phyloP scores from a whole-genome alignment of 2,329 filamentous ascomycete genomes.

The Helotiales sp. region DNA sequence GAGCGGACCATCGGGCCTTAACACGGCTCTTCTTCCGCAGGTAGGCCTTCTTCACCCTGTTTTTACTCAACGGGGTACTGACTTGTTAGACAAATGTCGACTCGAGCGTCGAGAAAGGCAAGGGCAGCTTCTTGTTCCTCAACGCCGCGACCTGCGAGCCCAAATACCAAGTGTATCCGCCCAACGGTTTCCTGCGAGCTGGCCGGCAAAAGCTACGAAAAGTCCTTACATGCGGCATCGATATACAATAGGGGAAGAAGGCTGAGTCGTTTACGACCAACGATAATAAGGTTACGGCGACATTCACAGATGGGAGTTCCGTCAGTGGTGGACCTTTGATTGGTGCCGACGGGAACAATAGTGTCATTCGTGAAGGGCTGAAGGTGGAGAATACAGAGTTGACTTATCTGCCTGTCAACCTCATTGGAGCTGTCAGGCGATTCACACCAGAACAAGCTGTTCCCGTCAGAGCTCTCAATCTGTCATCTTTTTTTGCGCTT shows the following conservation, averaged over 20 bases:
- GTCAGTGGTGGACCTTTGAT: conserved; percentile 38
- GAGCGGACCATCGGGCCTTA: conserved; percentile 27
- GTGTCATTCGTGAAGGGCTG: conserved; percentile 34
- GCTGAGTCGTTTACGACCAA: conserved; percentile 37
- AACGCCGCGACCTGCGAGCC: conserved; percentile 40
- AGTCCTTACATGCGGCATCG: conserved; percentile 14
- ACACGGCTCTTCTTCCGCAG: conserved; percentile 18
- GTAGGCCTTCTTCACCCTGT: conserved; percentile 11
- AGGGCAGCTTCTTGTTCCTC: conserved; percentile 42
- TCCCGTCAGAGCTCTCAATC: conserved; percentile 49
- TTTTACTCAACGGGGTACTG: not conserved
- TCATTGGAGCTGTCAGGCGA: conserved; percentile 40
- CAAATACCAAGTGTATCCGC: conserved; percentile 42
- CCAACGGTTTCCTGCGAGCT: conserved; percentile 37
- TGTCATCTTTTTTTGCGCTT: conserved; percentile 53
- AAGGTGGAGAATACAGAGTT: conserved; percentile 38
- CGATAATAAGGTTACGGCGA: conserved; percentile 23
- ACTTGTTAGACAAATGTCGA: conserved; percentile 29
- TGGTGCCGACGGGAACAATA: conserved; percentile 41
- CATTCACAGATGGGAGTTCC: conserved; percentile 37
- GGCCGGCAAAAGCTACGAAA: conserved; percentile 33
- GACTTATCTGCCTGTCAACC: conserved; percentile 38
- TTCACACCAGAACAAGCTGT: conserved; percentile 40
- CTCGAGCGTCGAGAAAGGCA: conserved; percentile 38
- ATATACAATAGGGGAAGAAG: conserved; percentile 51